A percentile compares a stretch with the other conserved stretches of the same genome.
Conservation (phyloP, 768 basidiomycete species). For the Agrocybe pediades region DNA sequence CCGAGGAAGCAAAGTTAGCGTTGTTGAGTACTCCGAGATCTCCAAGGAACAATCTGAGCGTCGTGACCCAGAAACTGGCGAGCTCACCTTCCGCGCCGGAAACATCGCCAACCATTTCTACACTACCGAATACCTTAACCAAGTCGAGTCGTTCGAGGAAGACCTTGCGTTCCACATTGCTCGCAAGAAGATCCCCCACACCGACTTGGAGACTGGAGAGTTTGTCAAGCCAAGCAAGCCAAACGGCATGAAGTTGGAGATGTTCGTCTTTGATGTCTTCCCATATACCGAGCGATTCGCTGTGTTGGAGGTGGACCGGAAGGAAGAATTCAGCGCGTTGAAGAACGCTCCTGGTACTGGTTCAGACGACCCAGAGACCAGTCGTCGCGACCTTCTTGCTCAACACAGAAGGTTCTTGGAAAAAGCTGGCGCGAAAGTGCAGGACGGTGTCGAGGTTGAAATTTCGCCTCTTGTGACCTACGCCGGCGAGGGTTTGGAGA, state of each 20-base stretch:
- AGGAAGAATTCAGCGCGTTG: constrained; percentile 93
- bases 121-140: constrained; percentile 80
- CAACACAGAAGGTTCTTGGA: constrained; percentile 89
- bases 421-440: constrained; percentile 71
- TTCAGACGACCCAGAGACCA: constrained; percentile 88
- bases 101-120: constrained; percentile 99
- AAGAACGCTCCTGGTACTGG: constrained; percentile 97
- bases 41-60: constrained; percentile 83
- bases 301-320: constrained; percentile 85
- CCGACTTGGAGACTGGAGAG: constrained; percentile 71
- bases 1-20: constrained; percentile 81
- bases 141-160: constrained; percentile 79
- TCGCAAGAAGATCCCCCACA: constrained; percentile 91
- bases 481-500: constrained; percentile 88
- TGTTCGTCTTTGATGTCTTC: constrained; percentile 99
- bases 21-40: constrained; percentile 98
- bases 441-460: constrained; percentile 83
- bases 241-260: constrained; percentile 99
- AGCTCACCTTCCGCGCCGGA: constrained; percentile 88
- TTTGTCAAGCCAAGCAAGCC: constrained; percentile 79
- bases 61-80: constrained; percentile 66
- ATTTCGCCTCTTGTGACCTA: constrained; percentile 88
- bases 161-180: constrained; percentile 97
- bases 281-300: constrained; percentile 83
- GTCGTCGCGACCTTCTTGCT: constrained; percentile 82